Conservation (phyloP, 192 early-diverging fungal genomes). For the Funneliformis geosporum region DNA sequence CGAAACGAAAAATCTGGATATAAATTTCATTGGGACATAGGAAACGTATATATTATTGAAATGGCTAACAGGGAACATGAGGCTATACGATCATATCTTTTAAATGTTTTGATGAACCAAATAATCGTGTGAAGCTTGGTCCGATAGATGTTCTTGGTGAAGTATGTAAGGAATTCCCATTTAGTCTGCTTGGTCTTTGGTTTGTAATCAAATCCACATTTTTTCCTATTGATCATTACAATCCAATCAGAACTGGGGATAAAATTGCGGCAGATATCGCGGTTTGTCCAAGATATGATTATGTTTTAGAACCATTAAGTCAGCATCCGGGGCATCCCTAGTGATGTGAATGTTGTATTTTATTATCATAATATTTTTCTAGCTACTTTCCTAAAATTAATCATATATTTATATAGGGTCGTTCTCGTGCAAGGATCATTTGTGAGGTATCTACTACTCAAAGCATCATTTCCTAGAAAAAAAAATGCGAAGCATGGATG, state of each 20-base stretch:
- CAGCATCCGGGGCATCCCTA: not conserved
- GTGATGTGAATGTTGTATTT: not conserved
- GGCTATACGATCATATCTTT: not conserved
- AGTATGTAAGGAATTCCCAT: constrained; percentile 21
- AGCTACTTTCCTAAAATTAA: not conserved
- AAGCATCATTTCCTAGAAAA: constrained; percentile 1
- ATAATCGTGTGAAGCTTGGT: not conserved
- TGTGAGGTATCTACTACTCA: constrained; percentile 1
- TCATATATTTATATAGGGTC: not conserved
- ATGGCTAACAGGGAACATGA: not conserved
- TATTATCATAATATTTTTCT: not conserved
- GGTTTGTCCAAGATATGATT: not conserved
- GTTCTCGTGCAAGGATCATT: constrained; percentile 5
- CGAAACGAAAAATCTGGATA: too few species aligned
- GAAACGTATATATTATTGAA: too few species aligned
- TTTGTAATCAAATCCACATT: constrained; percentile 4
- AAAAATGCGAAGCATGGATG: constrained; percentile 20
- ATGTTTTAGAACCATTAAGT: not conserved
- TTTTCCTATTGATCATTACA: constrained; percentile 21
- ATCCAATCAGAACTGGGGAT: not conserved
- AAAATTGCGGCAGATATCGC: constrained; percentile 13
- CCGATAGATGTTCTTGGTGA: constrained; percentile 10
- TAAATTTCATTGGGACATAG: too few species aligned
- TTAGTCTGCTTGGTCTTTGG: constrained; percentile 7
- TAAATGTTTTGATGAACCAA: constrained; percentile 14